Percentiles rank a stretch among this genome's conserved stretches.
These are phyloP conservation scores for Phytopythium vexans DNA, from an alignment of 352 stramenopile species.

Conservation along the genomic window DNA sequence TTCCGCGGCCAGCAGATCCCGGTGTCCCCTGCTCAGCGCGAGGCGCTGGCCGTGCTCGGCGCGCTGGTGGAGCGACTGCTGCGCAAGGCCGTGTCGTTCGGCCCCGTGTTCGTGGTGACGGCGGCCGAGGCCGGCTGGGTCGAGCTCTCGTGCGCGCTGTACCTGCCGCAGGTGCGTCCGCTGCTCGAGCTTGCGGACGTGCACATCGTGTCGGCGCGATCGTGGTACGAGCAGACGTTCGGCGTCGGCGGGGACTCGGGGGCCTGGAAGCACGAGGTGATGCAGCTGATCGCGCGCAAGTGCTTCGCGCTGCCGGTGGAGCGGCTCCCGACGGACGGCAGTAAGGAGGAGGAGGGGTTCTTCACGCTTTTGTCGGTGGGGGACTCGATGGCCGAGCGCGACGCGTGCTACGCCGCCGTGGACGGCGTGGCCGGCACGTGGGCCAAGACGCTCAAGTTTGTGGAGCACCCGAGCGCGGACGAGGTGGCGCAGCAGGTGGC, in stretches of 20 bases:
- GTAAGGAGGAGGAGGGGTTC: constrained; percentile 27
- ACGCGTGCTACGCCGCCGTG: constrained; percentile 74
- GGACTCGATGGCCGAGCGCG: constrained; percentile 85
- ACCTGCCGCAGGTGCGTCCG: constrained; percentile 60
- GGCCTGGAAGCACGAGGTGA: constrained; percentile 83
- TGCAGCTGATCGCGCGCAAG: constrained; percentile 84
- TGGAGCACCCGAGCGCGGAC: constrained; percentile 73
- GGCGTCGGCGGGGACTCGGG: constrained; percentile 73
- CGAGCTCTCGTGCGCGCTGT: constrained; percentile 78
- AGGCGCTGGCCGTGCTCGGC: constrained; percentile 55
- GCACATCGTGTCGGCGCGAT: constrained; percentile 82
- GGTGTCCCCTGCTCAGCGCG: constrained; percentile 49
- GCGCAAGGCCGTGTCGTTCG: constrained; percentile 70
- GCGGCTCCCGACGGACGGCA: constrained; percentile 1
- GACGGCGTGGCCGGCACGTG: constrained; percentile 63
- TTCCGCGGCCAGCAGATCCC: constrained; percentile 72
- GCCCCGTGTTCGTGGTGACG: constrained; percentile 84
- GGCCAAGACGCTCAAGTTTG: constrained; percentile 86
- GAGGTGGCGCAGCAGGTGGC: constrained; percentile 85
- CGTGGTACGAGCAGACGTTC: constrained; percentile 86
- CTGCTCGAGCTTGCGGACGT: constrained; percentile 74
- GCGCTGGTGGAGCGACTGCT: constrained; percentile 64
- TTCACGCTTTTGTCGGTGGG: constrained; percentile 84
- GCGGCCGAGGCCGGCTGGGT: constrained; percentile 82
- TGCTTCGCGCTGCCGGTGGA: constrained; percentile 42